Evolutionary conservation across 352 stramenopile species (phyloP).

Genomic region (Globisporangium splendens): DNA sequence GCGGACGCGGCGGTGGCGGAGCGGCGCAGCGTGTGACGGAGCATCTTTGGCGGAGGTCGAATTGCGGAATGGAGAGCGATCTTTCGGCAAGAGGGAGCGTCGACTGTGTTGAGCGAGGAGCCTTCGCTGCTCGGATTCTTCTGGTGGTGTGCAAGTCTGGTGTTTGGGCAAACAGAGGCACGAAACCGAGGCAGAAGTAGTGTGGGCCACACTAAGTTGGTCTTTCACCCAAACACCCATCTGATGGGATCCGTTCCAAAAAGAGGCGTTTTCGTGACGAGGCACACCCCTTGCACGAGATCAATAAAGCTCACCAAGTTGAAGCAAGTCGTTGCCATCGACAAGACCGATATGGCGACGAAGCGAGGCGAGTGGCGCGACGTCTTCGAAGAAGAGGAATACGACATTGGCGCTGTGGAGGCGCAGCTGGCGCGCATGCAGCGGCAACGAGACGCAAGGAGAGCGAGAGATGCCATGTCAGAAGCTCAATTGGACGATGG

Average conservation of each 20-base stretch:
- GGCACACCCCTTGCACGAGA: too few relatives aligned
- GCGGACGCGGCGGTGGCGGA: conserved; percentile 4
- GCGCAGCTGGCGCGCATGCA: conserved; percentile 28
- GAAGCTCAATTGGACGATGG: not conserved
- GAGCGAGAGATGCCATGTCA: not conserved
- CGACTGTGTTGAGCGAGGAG: not conserved
- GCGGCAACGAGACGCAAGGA: conserved; percentile 1
- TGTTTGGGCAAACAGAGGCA: conserved; percentile 42
- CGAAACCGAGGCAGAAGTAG: not conserved
- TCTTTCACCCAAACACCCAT: not conserved
- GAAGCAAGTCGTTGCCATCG: not conserved
- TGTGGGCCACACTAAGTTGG: not conserved
- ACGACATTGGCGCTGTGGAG: conserved; percentile 46
- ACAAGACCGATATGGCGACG: not conserved
- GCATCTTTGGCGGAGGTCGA: conserved; percentile 19
- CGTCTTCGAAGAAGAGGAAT: conserved; percentile 18
- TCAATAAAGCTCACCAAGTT: too few relatives aligned
- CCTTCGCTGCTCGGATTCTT: conserved; percentile 21
- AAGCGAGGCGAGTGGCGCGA: not conserved
- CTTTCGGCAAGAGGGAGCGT: not conserved
- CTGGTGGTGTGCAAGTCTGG: conserved; percentile 26
- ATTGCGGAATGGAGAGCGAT: conserved; percentile 7
- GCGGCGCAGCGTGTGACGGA: conserved; percentile 16
- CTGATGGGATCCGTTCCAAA: not conserved
- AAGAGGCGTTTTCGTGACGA: too few relatives aligned